Base-by-base conservation (phyloP, 345 rosid genomes). In the Cardamine resedifolia region DNA sequence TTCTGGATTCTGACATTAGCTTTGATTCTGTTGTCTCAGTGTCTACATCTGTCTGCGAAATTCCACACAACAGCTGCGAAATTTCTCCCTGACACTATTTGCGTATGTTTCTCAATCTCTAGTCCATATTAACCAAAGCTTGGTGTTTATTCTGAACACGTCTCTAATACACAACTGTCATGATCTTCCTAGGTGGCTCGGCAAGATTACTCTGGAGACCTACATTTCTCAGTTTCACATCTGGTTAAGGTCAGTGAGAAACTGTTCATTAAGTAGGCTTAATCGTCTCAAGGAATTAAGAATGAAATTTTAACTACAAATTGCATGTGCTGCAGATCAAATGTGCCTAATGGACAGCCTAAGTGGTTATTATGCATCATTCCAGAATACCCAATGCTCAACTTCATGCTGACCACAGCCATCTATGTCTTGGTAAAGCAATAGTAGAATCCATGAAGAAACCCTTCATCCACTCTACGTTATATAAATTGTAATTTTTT, bases 181-280 rank as follows among this genome's bases (percentile, higher is more conserved):
- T 82, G 48, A 58, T 49, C 12, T 75, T 63, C 65, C 41, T 71
- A 91, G 97, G 82, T 94, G 98, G 98, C 97, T 94, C 20, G 98
- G 98, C 80, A 94, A 91, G 90, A 65, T 94, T 38, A 94, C 97
- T 9, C 65, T 94, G 84, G 98, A 94, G 82, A 94, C 98, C 2
- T 91, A 94, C 70, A 91, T 94, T 79, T 91, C 96, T 7, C 98
- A 94, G 72, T 88, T 94, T 78, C 98, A 91, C 79, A 94, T 94
- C 77, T 94, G 98, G 98, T 81, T 94, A 80, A 94, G 98, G 98
- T 91, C 65, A 14, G 96, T 52, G 10, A 23, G 59, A 51, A 45
- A 18, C 66, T 36, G 33, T 56, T 55, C 12, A 14, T 6, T 28
- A 63, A 56, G 50, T 43, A 76, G 50, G 7, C 34, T 44, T 44